These are phyloP conservation scores for Aspergillus udagawae DNA, from an alignment of 2,329 filamentous ascomycete genomes.

Conservation along the genomic window DNA sequence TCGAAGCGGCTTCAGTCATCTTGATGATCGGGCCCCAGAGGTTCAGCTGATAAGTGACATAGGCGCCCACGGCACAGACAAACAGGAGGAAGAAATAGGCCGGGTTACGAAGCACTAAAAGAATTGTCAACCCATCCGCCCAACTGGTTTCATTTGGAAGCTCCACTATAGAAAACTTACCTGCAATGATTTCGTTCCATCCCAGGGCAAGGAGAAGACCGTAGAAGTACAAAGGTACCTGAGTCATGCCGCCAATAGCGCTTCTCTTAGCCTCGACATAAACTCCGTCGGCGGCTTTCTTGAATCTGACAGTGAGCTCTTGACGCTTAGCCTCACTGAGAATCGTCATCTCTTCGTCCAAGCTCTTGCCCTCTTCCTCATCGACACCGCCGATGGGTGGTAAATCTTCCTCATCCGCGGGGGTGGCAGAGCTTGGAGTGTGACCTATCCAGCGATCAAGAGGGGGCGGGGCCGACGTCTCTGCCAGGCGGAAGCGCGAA, in stretches of 20 bases:
- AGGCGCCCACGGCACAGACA: conserved; percentile 69
- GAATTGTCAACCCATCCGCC: background rate
- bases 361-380: conserved; percentile 86
- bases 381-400: conserved; percentile 88
- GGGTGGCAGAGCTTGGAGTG: conserved; percentile 68
- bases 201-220: conserved; percentile 81
- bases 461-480: conserved; percentile 73
- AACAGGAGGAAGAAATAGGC: conserved; percentile 87
- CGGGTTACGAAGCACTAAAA: conserved; percentile 82
- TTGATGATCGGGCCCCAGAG: conserved; percentile 93
- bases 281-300: conserved; percentile 96
- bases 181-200: conserved; percentile 97
- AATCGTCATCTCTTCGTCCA: conserved; percentile 96
- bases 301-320: conserved; percentile 90
- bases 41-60: conserved; percentile 89
- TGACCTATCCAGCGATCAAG: conserved; percentile 78
- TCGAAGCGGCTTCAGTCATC: conserved; percentile 84
- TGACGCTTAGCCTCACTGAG: conserved; percentile 84
- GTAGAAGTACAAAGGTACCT: conserved; percentile 94
- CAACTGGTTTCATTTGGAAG: background rate
- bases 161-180: conserved; percentile 51
- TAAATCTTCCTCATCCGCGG: conserved; percentile 86
- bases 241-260: conserved; percentile 90
- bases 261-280: conserved; percentile 97
- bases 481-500: conserved; percentile 73